Evolutionary conservation across 352 stramenopile species (phyloP).

Genomic region (Pythium phragmiticola): DNA sequence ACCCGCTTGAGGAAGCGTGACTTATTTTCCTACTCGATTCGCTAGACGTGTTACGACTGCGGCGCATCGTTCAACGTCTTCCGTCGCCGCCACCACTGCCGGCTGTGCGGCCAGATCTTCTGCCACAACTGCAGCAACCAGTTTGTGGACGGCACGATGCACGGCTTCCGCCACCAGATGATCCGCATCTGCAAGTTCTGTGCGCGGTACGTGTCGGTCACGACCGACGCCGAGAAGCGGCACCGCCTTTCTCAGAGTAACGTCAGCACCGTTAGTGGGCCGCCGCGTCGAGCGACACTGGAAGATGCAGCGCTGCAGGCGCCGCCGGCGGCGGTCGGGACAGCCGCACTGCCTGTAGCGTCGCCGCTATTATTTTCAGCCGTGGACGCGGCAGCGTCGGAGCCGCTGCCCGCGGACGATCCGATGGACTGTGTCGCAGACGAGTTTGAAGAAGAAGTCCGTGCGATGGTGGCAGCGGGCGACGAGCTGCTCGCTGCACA

Average conservation of each 20-base stretch:
- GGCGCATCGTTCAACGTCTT: constrained; percentile 80
- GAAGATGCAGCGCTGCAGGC: constrained; percentile 2
- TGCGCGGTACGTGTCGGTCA: constrained; percentile 35
- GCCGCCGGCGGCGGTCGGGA: not conserved
- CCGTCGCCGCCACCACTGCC: constrained; percentile 80
- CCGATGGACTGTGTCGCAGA: constrained; percentile 8
- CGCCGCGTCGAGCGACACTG: constrained; percentile 21
- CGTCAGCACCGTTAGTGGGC: constrained; percentile 10
- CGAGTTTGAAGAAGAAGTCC: constrained; percentile 9
- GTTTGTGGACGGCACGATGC: constrained; percentile 59
- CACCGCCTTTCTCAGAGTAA: not conserved
- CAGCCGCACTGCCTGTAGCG: not conserved
- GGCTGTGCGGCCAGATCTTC: constrained; percentile 85
- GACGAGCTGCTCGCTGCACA: constrained; percentile 1
- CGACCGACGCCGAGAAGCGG: constrained; percentile 32
- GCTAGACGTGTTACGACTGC: constrained; percentile 83
- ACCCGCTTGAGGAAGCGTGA: not conserved
- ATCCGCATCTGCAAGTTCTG: constrained; percentile 85
- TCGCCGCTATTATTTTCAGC: constrained; percentile 28
- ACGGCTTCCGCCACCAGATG: constrained; percentile 46
- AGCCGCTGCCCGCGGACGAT: not conserved
- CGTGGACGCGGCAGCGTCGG: not conserved
- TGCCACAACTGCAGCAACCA: constrained; percentile 82
- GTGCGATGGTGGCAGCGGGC: not conserved
- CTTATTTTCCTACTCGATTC: not conserved